Percentiles rank a stretch among this genome's conserved stretches.
Conservation (phyloP, 305 asterid genomes). For the Coffea humblotiana region DNA sequence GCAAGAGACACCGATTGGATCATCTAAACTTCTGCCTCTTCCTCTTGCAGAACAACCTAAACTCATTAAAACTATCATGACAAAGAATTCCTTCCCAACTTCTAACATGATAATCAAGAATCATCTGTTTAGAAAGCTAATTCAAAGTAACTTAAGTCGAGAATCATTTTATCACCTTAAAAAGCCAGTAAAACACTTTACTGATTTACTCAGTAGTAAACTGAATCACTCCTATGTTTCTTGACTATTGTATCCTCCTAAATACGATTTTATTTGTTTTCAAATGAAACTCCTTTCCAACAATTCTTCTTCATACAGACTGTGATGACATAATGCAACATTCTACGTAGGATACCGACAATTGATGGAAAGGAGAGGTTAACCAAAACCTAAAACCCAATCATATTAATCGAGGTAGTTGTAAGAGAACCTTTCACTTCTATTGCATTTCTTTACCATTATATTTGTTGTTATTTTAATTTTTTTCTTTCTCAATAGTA, state of each 20-base stretch:
- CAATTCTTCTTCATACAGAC: no score
- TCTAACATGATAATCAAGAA: neutral
- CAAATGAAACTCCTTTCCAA: no score
- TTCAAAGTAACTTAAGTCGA: no score
- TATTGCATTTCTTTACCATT: neutral
- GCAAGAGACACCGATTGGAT: no score
- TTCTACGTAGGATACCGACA: no score
- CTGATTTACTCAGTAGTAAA: neutral
- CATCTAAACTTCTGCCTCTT: neutral
- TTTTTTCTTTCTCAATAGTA: neutral
- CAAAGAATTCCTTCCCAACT: neutral
- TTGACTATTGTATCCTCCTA: neutral
- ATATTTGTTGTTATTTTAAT: neutral
- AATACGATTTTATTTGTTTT: neutral
- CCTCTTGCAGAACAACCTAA: neutral
- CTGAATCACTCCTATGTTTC: neutral
- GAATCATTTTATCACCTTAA: no score
- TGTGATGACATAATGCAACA: neutral
- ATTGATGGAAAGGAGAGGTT: neutral
- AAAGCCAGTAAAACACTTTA: no score
- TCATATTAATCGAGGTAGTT: neutral
- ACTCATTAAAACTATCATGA: neutral
- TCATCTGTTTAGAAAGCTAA: neutral
- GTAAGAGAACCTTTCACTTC: neutral
- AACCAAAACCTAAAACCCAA: neutral